Evolutionary conservation across 441 rosid species (phyloP), one percentile per base, ranked within the genome.

Genomic region (Corymbia citriodora): DNA sequence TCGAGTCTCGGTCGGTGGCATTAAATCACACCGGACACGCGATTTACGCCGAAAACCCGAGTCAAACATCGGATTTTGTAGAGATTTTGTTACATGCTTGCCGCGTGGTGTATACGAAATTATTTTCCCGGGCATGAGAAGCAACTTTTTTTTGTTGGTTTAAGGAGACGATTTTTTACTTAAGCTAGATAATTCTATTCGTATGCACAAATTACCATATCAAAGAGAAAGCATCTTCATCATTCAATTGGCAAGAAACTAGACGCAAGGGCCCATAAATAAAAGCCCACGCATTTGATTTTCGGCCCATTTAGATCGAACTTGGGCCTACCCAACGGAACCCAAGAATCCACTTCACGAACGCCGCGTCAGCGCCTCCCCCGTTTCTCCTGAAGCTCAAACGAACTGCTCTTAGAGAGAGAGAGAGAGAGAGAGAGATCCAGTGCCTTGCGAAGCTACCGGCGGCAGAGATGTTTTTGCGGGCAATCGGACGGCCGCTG

Each of bases 401-500:
- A 12, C 85, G n/a, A 23, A 27, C 85, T 12, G 18, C 27, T 13
- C 86, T 72, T 88, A 63, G 40, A 53, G 89, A 90, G 92, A 53
- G 89, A 31, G 90, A 40, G 18, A 53, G 18, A 50, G 85, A 29
- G 48, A 89, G 88, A 9, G 88, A 21, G 88, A 57, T 57, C 88
- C 52, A 29, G 88, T 87, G 88, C 88, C 14, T 53, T 53, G 88
- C 48, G 88, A 23, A 57, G 88, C 72, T 15, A 7, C 61, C 61
- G 86, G 54, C 50, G 40, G 89, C 55, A 52, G 40, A 90, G 92
- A 97, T 97, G 99, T 97, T 97, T 92, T 92, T 97, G 25, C 96
- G 99, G 12, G 91, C 86, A 93, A 94, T 96, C 92, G 97, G 92
- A 90, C 96, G 99, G 96, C 98, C 99, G 72, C 91, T 97, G 90